phyloP scores from a whole-genome alignment of 345 rosid genomes.

The Corchorus olitorius region DNA sequence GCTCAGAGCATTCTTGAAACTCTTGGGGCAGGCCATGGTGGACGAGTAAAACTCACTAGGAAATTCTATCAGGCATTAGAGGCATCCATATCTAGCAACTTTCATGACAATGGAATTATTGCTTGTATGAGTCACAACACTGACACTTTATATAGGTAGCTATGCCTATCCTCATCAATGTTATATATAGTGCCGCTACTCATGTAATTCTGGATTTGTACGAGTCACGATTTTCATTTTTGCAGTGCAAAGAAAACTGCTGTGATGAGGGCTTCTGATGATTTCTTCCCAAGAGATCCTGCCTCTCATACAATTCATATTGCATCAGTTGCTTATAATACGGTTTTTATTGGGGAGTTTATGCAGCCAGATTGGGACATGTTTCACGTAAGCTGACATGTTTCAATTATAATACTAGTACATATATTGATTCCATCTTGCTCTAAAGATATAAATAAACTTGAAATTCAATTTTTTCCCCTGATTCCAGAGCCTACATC shows the following conservation, averaged over 20 bases:
- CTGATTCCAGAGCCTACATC: conserved; percentile 56
- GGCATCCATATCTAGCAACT: conserved; percentile 66
- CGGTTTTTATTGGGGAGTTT: conserved; percentile 65
- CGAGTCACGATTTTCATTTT: neutral
- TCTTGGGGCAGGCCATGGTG: conserved; percentile 67
- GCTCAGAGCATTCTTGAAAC: conserved; percentile 79
- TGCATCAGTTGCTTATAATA: conserved; percentile 70
- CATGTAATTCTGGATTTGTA: neutral
- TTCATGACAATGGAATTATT: conserved; percentile 57
- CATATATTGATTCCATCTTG: neutral
- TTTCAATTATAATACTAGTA: neutral
- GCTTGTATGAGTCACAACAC: conserved; percentile 76
- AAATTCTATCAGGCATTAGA: conserved; percentile 66
- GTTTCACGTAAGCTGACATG: conserved; percentile 55
- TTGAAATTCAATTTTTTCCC: conserved; percentile 10
- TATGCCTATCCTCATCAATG: neutral
- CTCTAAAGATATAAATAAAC: neutral
- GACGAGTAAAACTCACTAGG: conserved; percentile 67
- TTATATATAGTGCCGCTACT: too few species aligned
- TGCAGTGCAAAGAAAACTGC: conserved; percentile 57
- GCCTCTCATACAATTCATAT: conserved; percentile 76
- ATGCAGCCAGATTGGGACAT: conserved; percentile 85
- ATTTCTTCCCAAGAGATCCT: conserved; percentile 72
- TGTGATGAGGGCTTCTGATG: conserved; percentile 67
- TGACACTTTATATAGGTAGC: conserved; percentile 62